Base-by-base conservation (phyloP, 1,139 yeast species). In the Candida glucosophila region DNA sequence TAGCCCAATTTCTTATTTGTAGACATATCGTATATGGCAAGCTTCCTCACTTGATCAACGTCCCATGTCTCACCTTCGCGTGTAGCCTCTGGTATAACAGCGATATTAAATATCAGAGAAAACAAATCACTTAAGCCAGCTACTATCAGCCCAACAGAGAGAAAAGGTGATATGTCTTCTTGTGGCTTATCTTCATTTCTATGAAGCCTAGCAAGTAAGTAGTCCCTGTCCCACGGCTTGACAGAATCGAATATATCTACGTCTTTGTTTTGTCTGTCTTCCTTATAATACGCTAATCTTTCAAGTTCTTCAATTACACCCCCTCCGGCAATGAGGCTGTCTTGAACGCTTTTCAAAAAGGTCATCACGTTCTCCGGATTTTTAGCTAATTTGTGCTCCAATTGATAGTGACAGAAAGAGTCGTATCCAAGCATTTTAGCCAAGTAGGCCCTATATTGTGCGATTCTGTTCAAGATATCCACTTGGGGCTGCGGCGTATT, bases 181-280 rank as follows among this genome's bases (percentile, higher is more conserved):
- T 37, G 27, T 4, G 34, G 20, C 20, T 33, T 33, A n/a, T n/a
- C n/a, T n/a, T n/a, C n/a, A n/a, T 27, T 29, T 26, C 19, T 27
- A 23, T 47, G 49, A 9, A 39, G 27, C 26, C 43, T 41, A 4
- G 33, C 32, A 14, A 57, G 40, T 31, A 78, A 66, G 47, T 70
- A 88, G 37, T 86, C 95, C 32, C 95, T 66, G 49, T 90, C 98
- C 98, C 98, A 90, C 2, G 95, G 94, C 35, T 76, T 71, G 19
- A 85, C 61, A 11, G 55, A 48, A 11, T 52, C 50, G 3, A 72
- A 49, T 15, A 47, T 58, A 37, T 60, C 58, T 3, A 58, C 43
- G 10, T 32, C 28, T 24, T 30, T 27, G 5, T 42, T 35, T 6
- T 44, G 46, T 15, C 52, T 47, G 35, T 67, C 69, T 29, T 52